These are phyloP conservation scores for Pleurotus pulmonarius DNA, from an alignment of 768 basidiomycete species.

Conservation along the genomic window DNA sequence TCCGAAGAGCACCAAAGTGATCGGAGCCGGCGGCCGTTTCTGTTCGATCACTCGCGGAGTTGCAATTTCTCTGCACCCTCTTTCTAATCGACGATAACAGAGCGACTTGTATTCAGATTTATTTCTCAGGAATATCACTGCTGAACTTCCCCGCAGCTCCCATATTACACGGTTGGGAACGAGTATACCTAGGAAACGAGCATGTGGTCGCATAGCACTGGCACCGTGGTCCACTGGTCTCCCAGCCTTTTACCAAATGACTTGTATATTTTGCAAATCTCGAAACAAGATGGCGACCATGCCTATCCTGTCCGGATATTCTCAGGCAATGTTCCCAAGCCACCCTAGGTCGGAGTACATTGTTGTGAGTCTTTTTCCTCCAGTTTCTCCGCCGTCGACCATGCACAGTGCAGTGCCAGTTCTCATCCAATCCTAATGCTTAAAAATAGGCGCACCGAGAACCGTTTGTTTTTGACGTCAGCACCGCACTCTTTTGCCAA, in stretches of 20 bases:
- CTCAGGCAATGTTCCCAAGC: too few species aligned
- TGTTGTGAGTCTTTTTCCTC: neutral
- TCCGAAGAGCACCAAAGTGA: slow-evolving; percentile 1
- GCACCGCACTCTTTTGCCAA: neutral
- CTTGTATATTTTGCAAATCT: too few species aligned
- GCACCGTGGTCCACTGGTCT: too few species aligned
- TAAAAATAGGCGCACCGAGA: neutral
- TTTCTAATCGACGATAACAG: slow-evolving; percentile 4
- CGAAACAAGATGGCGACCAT: too few species aligned
- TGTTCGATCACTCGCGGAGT: slow-evolving; percentile 6
- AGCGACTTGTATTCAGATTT: neutral
- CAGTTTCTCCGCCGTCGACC: neutral
- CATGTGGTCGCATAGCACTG: too few species aligned
- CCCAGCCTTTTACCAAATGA: too few species aligned
- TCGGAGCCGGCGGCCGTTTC: slow-evolving; percentile 6
- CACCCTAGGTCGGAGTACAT: too few species aligned
- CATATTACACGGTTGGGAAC: neutral
- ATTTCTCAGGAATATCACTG: neutral
- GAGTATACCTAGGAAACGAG: too few species aligned
- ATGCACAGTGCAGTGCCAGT: neutral
- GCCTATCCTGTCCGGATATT: too few species aligned
- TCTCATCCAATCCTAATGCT: too few species aligned
- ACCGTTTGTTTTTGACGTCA: slow-evolving; percentile 5
- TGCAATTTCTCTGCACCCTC: neutral
- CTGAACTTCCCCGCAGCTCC: neutral